Percentiles rank a stretch among this genome's conserved stretches.
Evolutionary conservation across 192 early-diverging fungal species (phyloP).

Genomic region (Mortierella claussenii): DNA sequence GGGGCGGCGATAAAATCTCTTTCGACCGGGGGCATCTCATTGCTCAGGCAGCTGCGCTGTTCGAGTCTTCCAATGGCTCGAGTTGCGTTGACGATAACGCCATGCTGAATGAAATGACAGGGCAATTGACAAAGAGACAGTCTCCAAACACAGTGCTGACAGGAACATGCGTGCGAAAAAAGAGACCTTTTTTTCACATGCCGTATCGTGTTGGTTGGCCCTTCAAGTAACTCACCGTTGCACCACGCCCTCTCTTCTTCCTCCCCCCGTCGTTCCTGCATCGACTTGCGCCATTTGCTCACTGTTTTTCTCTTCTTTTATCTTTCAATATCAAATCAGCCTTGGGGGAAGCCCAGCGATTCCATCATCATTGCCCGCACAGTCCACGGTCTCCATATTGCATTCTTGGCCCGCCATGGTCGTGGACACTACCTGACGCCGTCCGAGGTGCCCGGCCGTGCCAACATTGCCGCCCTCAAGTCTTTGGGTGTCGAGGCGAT

Average conservation of each 20-base stretch:
- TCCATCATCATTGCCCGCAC: constrained; percentile 85
- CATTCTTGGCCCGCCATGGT: constrained; percentile 97
- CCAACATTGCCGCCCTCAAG: constrained; percentile 99
- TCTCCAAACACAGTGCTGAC: too few relatives aligned
- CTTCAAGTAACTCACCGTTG: too few relatives aligned
- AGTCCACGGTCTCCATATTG: constrained; percentile 81
- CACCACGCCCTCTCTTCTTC: too few relatives aligned
- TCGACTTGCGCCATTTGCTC: background rate
- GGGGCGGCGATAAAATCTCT: background rate
- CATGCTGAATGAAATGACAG: too few relatives aligned
- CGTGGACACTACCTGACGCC: constrained; percentile 88
- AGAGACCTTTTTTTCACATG: background rate
- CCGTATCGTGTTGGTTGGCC: too few relatives aligned
- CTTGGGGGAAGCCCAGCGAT: constrained; percentile 90
- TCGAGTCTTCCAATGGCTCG: too few relatives aligned
- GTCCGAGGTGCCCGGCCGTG: constrained; percentile 89
- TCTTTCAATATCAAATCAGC: constrained; percentile 51
- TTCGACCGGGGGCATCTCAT: too few relatives aligned
- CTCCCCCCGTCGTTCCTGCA: too few relatives aligned
- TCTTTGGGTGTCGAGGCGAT: constrained; percentile 91
- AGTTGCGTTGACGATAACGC: too few relatives aligned
- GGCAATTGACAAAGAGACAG: too few relatives aligned
- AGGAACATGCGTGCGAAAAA: background rate
- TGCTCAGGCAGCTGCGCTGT: too few relatives aligned
- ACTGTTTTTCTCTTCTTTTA: constrained; percentile 5